Percentiles rank a stretch among this genome's conserved stretches.
phyloP scores from a whole-genome alignment of 306 rosid genomes.

The Cicer cuneatum region DNA sequence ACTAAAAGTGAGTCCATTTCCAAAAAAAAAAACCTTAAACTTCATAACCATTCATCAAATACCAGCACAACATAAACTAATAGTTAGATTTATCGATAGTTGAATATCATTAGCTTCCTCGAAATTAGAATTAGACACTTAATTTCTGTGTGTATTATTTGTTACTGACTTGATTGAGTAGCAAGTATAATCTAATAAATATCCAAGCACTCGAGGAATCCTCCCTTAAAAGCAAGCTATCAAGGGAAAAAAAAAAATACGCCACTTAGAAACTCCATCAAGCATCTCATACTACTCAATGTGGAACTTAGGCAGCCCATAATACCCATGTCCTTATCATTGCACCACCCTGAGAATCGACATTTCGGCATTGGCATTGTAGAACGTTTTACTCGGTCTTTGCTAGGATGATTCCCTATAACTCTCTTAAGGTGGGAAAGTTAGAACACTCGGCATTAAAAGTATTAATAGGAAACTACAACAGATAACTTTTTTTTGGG shows the following conservation, averaged over 20 bases:
- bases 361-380: too few relatives aligned
- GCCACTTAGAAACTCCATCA: not conserved
- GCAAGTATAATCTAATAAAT: not conserved
- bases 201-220: not conserved
- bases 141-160: not conserved
- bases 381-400: too few relatives aligned
- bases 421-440: too few relatives aligned
- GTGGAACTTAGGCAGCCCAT: not conserved
- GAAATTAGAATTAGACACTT: not conserved
- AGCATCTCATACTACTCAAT: not conserved
- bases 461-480: slow-evolving; percentile 1
- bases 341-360: too few relatives aligned
- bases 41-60: slow-evolving; percentile 33
- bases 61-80: slow-evolving; percentile 13
- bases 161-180: not conserved
- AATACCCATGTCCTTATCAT: not conserved
- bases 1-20: slow-evolving; percentile 33
- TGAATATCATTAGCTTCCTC: not conserved
- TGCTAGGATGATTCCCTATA: too few relatives aligned
- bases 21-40: slow-evolving; percentile 2
- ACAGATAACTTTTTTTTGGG: not conserved
- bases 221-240: not conserved
- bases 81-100: not conserved
- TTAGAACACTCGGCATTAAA: not conserved
- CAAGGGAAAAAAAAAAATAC: not conserved